Evolutionary conservation across 139 green algal species (phyloP).

Genomic region (Mesotaenium endlicherianum): DNA sequence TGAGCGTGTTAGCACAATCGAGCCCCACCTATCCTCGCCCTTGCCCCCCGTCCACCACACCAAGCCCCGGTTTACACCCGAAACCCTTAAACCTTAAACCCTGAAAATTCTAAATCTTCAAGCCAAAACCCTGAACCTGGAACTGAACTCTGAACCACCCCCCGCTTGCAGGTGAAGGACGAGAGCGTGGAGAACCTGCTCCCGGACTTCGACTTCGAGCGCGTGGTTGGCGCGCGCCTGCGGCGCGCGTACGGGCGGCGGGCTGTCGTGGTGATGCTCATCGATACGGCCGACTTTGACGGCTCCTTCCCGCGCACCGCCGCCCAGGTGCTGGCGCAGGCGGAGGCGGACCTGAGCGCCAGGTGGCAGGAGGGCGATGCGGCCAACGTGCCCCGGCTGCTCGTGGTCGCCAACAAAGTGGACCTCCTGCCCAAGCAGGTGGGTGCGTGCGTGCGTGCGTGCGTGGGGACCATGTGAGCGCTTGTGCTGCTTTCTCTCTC

Average conservation of each 20-base stretch:
- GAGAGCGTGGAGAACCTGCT: conserved; percentile 55
- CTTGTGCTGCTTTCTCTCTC: too few relatives aligned
- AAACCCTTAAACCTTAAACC: too few relatives aligned
- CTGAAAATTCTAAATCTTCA: too few relatives aligned
- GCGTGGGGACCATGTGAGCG: too few relatives aligned
- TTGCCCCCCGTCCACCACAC: too few relatives aligned
- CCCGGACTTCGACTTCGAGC: conserved; percentile 57
- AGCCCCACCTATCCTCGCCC: too few relatives aligned
- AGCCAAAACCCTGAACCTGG: too few relatives aligned
- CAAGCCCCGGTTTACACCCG: too few relatives aligned
- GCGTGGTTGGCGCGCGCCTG: conserved; percentile 34
- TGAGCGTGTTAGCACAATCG: too few relatives aligned
- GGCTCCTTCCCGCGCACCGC: conserved; percentile 81
- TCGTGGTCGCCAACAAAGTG: conserved; percentile 90
- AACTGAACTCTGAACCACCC: too few relatives aligned
- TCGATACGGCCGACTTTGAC: conserved; percentile 92
- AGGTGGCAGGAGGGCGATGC: conserved; percentile 34
- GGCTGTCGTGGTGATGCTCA: conserved; percentile 83
- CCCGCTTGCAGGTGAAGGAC: conserved; percentile 73
- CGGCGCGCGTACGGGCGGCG: not conserved
- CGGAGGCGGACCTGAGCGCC: not conserved
- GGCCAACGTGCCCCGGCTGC: conserved; percentile 56
- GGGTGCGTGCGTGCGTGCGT: too few relatives aligned
- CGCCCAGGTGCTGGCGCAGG: conserved; percentile 47
- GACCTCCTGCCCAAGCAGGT: conserved; percentile 47